Evolutionary conservation across 1,284 basidiomycete species (phyloP).

Genomic region (Mycosarcoma maydis): DNA sequence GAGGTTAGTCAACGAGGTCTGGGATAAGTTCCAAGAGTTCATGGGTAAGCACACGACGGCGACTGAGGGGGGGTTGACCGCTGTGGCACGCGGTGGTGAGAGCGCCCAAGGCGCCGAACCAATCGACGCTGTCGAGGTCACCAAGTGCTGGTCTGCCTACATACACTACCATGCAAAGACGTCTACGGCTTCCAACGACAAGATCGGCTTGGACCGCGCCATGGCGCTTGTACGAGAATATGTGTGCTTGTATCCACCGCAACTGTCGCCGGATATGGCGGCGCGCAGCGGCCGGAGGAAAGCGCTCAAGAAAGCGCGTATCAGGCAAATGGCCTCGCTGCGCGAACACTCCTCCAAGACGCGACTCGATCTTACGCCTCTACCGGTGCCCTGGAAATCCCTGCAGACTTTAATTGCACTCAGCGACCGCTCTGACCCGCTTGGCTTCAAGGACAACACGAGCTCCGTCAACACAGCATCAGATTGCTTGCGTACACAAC

Average conservation of each 20-base stretch:
- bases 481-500: too few relatives aligned
- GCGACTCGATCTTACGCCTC: slow-evolving; percentile 16
- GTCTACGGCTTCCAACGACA: not conserved
- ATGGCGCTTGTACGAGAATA: slow-evolving; percentile 8
- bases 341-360: not conserved
- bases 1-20: slow-evolving; percentile 22
- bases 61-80: not conserved
- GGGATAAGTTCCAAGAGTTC: slow-evolving; percentile 28
- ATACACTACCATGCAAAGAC: slow-evolving; percentile 49
- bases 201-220: slow-evolving; percentile 11
- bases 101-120: not conserved
- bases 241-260: slow-evolving; percentile 21
- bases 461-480: too few relatives aligned
- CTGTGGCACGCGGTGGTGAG: not conserved
- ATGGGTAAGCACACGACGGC: not conserved
- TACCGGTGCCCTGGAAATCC: slow-evolving; percentile 13
- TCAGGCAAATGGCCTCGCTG: not conserved
- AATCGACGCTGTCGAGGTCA: slow-evolving; percentile 23
- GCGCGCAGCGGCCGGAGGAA: not conserved
- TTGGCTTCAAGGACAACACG: too few relatives aligned
- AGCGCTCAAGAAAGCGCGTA: not conserved
- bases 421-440: not conserved
- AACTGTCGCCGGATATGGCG: not conserved
- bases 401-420: slow-evolving; percentile 2
- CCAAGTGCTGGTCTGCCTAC: slow-evolving; percentile 40